Evolutionary conservation across 495 filamentous ascomycete species (phyloP), one percentile per base, ranked within the genome.

Genomic region (Immersiella caudata): DNA sequence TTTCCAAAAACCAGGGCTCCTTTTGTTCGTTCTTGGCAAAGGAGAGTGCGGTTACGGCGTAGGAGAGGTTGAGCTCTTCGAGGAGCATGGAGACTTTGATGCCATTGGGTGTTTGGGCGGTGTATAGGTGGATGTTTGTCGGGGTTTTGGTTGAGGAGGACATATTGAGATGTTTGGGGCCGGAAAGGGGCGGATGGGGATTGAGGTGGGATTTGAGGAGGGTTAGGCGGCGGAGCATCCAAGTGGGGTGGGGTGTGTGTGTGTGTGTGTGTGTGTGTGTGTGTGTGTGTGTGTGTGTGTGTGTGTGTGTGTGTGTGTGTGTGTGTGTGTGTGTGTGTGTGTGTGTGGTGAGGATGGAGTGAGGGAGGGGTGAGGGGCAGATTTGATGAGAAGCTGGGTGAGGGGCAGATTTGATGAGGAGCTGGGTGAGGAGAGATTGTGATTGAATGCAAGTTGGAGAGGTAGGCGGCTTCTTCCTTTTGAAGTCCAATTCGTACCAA

Each of bases 1-100:
- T 95, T 46, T 87, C 88, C 50, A 96, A 85, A 81, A 94, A 97
- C 91, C 91, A 96, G 1, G 80, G 83, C 65, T 84, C 83, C 69
- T 74, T 97, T 72, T 97, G 94, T 7, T 75, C 81, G 70, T 93
- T 90, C 72, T 90, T 91, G 68, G 73, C 76, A 51, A 97, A 82
- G 25, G 90, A 84, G 71, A 97, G 88, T 40, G 84, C 85, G 65
- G 89, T 85, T 35, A 88, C 82, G 71, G 87, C 83, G 70, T 93
- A 94, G 51, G 88, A 83, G 21, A 92, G 70, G 5, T 87, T 88
- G 0, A 96, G 84, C 80, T 97, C 94, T 79, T 97, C 93, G n/a
- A 97, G 81, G 0, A 91, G 85, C 71, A 96, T 96, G 61, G 91
- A 92, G 72, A 94, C 86, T 75, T 96, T 97, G 76, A 89, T 85